Evolutionary conservation across 1,284 basidiomycete genomes (phyloP).

Genomic region (Golubevia sp.): DNA sequence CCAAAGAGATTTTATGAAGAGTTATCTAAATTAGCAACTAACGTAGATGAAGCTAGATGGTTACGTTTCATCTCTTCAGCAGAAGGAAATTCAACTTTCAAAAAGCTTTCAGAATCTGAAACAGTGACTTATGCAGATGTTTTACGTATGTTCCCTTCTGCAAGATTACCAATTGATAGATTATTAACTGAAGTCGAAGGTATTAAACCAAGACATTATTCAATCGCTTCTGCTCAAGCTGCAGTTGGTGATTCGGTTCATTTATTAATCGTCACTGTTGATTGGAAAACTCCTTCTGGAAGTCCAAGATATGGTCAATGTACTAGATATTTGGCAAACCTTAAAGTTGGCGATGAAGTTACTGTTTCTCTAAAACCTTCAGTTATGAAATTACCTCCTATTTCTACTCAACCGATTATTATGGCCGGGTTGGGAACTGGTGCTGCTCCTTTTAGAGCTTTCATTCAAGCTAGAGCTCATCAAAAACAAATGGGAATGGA

Average conservation of each 20-base stretch:
- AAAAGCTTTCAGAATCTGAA: conserved; percentile 91
- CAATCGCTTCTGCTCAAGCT: conserved; percentile 91
- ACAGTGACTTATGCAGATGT: conserved; percentile 93
- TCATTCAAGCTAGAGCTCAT: conserved; percentile 90
- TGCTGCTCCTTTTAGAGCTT: conserved; percentile 96
- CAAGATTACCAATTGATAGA: conserved; percentile 75
- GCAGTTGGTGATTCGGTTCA: conserved; percentile 94
- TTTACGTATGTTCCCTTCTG: conserved; percentile 77
- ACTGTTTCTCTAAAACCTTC: conserved; percentile 98
- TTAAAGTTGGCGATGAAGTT: conserved; percentile 85
- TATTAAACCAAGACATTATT: conserved; percentile 94
- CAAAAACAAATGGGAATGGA: conserved; percentile 76
- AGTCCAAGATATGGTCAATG: conserved; percentile 87
- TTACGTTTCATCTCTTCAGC: conserved; percentile 90
- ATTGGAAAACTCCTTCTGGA: conserved; percentile 85
- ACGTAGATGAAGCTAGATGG: conserved; percentile 76
- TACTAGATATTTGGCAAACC: conserved; percentile 85
- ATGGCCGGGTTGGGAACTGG: conserved; percentile 98
- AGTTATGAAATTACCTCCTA: conserved; percentile 96
- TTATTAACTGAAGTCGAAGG: conserved; percentile 76
- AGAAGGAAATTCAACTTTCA: conserved; percentile 89
- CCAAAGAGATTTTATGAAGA: conserved; percentile 94
- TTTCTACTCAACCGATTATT: conserved; percentile 86
- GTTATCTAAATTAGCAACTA: conserved; percentile 77
- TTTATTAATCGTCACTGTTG: conserved; percentile 91